These are phyloP conservation scores for Hypsizygus ulmarius DNA, from an alignment of 1,284 basidiomycete species.

Conservation along the genomic window DNA sequence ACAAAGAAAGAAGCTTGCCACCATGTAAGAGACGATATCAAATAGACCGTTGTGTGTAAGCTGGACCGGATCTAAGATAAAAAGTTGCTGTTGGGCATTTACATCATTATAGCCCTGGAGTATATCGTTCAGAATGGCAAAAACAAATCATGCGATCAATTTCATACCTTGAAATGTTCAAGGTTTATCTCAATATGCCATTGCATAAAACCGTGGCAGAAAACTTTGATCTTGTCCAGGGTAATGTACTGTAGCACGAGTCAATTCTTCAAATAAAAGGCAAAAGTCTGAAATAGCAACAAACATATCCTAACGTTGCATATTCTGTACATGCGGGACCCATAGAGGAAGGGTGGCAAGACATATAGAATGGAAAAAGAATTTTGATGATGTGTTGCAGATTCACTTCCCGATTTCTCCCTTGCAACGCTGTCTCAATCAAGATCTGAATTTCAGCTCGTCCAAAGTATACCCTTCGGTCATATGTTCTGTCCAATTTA, in stretches of 20 bases:
- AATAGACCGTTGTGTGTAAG: neutral
- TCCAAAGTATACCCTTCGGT: no score
- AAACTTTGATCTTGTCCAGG: neutral
- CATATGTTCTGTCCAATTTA: no score
- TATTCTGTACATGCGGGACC: neutral
- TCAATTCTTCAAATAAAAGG: no score
- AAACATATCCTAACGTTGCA: neutral
- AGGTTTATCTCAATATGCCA: neutral
- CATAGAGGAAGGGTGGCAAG: neutral
- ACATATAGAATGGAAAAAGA: neutral
- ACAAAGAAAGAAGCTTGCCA: neutral
- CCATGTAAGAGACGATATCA: neutral
- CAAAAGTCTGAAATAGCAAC: no score
- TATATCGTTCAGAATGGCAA: no score
- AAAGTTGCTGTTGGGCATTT: neutral
- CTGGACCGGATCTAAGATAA: neutral
- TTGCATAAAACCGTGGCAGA: neutral
- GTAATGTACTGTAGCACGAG: no score
- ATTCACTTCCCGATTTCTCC: neutral
- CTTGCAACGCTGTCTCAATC: neutral
- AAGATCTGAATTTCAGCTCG: neutral
- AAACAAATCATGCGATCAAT: neutral
- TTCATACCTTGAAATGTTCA: neutral
- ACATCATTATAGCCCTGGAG: neutral
- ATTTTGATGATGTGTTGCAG: neutral